A percentile compares a stretch with the other conserved stretches of the same genome.
phyloP scores from a whole-genome alignment of 202 grass and related monocot species.

The Miscanthus sacchariflorus region DNA sequence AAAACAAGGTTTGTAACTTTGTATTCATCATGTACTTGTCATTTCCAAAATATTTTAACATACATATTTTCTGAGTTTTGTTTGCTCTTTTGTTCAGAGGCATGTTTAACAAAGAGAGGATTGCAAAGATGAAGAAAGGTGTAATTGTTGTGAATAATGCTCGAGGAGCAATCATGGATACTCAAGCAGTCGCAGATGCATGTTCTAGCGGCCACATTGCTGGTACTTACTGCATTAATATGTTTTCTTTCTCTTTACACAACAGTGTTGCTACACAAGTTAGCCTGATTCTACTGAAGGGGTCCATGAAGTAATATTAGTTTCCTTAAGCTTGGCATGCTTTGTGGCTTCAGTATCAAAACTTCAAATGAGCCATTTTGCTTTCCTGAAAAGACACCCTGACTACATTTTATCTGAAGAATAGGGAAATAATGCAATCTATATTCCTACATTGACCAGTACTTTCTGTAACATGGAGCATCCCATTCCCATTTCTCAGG shows the following conservation, averaged over 20 bases:
- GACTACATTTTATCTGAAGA: neutral
- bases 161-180: conserved; percentile 89
- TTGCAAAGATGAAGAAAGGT: conserved; percentile 96
- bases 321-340: conserved; percentile 21
- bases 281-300: neutral
- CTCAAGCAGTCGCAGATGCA: conserved; percentile 88
- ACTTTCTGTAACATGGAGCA: conserved; percentile 11
- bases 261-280: neutral
- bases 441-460: conserved; percentile 1
- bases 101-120: conserved; percentile 95
- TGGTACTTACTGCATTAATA: conserved; percentile 45
- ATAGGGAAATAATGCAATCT: conserved; percentile 5
- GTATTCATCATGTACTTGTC: conserved; percentile 13
- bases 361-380: neutral
- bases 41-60: conserved; percentile 16
- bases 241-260: conserved; percentile 3
- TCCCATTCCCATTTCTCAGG: conserved; percentile 48
- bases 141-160: conserved; percentile 95
- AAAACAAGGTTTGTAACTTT: conserved; percentile 75
- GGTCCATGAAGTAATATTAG: neutral
- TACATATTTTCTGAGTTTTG: conserved; percentile 28
- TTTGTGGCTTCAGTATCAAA: neutral
- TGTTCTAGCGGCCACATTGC: conserved; percentile 87
- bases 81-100: conserved; percentile 62
- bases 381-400: neutral